Evolutionary conservation across 225 moss, liverwort and hornwort genomes (phyloP), one percentile per base, ranked within the genome.

Genomic region (Neckera pumila): DNA sequence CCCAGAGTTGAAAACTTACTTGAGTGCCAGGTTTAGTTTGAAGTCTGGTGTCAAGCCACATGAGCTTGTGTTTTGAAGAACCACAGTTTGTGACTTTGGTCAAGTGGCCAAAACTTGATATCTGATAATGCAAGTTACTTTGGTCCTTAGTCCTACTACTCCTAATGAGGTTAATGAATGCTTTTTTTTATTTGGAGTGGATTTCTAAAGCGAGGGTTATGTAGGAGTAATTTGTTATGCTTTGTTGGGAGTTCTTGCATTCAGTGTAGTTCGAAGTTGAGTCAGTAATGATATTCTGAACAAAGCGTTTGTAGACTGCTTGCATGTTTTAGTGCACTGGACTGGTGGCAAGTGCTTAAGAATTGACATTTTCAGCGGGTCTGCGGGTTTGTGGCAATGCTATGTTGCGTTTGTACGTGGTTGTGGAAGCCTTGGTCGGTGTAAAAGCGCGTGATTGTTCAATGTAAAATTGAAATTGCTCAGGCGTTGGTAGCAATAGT

Each of bases 31-130:
- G 90, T 97, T 97, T 87, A 95, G 93, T 81, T 91, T 97, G 92
- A 97, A 97, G 71, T 95, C 96, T 79, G 96, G 96, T 84, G 96
- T 97, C 49, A 96, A 96, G 93, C 95, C 96, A 63, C 96, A 96
- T 79, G 95, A 96, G 87, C 86, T 96, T 34, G 95, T 97, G 69
- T 95, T 97, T 67, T 96, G 62, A 93, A 71, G 57, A 47, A 31
- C 62, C 56, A 58, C 47, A 40, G 11, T 89, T 89, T 69, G 72
- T 85, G 76, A 80, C 57, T 83, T 87, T 45, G 87, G 85, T 81
- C 3, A 79, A 90, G 74, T 76, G 90, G 51, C 75, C 3, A 80
- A 85, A 28, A 73, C 65, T 65, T 64, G 26, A 79, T 79, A 31
- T 63, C 60, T 76, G 81, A 84, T 73, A 65, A 73, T 82, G 64